A percentile compares a stretch with the other conserved stretches of the same genome.
These are phyloP conservation scores for Schizothecium vesticola DNA, from an alignment of 495 filamentous ascomycete species.

Conservation along the genomic window DNA sequence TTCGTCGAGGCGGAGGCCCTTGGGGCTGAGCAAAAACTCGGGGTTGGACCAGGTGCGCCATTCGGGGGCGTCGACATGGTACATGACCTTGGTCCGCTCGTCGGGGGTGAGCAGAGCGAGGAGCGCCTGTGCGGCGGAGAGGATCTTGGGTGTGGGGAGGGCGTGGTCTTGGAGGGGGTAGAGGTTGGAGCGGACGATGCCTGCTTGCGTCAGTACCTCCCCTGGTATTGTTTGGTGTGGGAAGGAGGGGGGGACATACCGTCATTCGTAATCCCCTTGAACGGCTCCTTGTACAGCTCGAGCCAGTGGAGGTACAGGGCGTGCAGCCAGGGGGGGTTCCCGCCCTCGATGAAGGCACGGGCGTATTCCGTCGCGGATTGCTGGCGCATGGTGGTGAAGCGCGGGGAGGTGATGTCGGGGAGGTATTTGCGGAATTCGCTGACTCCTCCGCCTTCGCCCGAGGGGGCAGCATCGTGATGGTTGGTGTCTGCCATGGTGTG, in stretches of 20 bases:
- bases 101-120: slow-evolving; percentile 39
- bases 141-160: slow-evolving; percentile 52
- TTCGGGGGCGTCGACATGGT: slow-evolving; percentile 64
- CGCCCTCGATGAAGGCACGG: slow-evolving; percentile 51
- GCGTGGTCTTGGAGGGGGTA: slow-evolving; percentile 58
- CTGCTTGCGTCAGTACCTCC: slow-evolving; percentile 31
- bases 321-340: slow-evolving; percentile 63
- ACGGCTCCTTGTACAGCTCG: slow-evolving; percentile 61
- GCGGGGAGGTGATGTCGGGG: slow-evolving; percentile 53
- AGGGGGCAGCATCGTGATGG: slow-evolving; percentile 1
- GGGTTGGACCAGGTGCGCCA: slow-evolving; percentile 75
- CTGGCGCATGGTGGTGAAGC: slow-evolving; percentile 57
- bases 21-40: slow-evolving; percentile 58
- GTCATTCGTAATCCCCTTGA: slow-evolving; percentile 64
- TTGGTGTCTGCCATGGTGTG: background rate
- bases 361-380: slow-evolving; percentile 63
- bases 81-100: slow-evolving; percentile 44
- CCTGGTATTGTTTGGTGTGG: too few species aligned
- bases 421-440: slow-evolving; percentile 41
- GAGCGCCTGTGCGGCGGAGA: slow-evolving; percentile 41
- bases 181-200: slow-evolving; percentile 49
- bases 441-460: background rate
- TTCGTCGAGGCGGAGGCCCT: slow-evolving; percentile 63
- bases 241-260: slow-evolving; percentile 37
- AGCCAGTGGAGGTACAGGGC: slow-evolving; percentile 61